phyloP scores from a whole-genome alignment of 495 filamentous ascomycete genomes.

The Halenospora varia region DNA sequence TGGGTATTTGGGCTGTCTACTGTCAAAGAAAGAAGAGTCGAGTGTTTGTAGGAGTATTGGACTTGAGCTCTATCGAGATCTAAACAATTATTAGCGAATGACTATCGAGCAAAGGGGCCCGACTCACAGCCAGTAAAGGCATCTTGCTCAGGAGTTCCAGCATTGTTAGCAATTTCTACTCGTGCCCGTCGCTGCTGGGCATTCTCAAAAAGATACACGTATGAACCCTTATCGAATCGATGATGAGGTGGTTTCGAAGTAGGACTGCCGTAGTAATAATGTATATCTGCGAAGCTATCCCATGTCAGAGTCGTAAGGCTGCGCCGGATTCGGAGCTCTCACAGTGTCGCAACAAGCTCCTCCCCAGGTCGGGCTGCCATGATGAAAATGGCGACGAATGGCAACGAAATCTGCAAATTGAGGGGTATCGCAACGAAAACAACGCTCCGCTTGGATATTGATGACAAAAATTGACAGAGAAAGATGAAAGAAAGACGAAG shows the following conservation, averaged over 20 bases:
- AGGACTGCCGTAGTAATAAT: conserved; percentile 80
- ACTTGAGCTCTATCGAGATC: conserved; percentile 62
- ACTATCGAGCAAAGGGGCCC: no score
- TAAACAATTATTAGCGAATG: conserved; percentile 27
- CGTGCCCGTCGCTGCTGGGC: conserved; percentile 61
- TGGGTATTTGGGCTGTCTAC: conserved; percentile 52
- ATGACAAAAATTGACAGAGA: background rate
- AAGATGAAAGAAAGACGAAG: conserved; percentile 5
- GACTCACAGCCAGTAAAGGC: conserved; percentile 81
- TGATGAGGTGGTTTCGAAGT: conserved; percentile 69
- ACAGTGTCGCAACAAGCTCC: conserved; percentile 77
- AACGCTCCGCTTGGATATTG: no score
- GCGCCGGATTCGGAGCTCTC: conserved; percentile 31
- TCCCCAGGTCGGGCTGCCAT: conserved; percentile 81
- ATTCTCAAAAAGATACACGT: conserved; percentile 83
- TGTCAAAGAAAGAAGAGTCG: conserved; percentile 68
- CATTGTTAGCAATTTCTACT: conserved; percentile 83
- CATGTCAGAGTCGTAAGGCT: conserved; percentile 1
- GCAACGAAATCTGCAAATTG: background rate
- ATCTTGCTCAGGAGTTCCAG: conserved; percentile 83
- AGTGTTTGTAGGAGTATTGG: conserved; percentile 73
- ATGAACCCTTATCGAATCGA: conserved; percentile 85
- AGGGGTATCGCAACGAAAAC: background rate
- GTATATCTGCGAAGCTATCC: conserved; percentile 78
- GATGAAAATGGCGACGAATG: no score